Evolutionary conservation across 208 protist species (phyloP).

Genomic region (Spongospora subterranea): DNA sequence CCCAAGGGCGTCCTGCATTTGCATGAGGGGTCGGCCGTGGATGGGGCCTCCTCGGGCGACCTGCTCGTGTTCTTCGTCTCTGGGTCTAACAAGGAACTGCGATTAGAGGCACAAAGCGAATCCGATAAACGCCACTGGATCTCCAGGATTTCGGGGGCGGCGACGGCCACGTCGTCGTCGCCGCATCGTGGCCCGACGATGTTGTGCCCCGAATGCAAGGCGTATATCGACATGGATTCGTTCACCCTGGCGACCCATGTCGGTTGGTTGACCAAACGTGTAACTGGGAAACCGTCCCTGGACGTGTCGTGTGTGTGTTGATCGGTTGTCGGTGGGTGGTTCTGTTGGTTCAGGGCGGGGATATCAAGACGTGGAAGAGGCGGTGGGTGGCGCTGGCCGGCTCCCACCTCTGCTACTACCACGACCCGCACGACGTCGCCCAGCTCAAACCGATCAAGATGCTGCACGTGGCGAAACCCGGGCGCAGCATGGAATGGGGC

Average conservation of each 20-base stretch:
- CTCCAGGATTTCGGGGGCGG: background rate
- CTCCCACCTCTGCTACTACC: conserved; percentile 39
- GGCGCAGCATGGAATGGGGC: background rate
- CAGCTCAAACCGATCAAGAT: background rate
- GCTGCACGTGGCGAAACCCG: background rate
- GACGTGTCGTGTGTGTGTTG: background rate
- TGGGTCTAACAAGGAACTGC: background rate
- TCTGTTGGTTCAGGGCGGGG: background rate
- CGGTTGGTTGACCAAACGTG: conserved; percentile 27
- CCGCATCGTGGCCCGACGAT: background rate
- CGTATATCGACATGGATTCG: background rate
- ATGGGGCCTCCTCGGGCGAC: background rate
- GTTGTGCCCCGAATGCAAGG: conserved; percentile 14
- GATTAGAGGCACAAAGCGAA: background rate
- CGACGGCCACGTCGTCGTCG: background rate
- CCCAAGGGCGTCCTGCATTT: conserved; percentile 37
- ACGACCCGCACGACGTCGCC: background rate
- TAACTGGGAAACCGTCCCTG: background rate
- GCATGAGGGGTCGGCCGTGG: background rate
- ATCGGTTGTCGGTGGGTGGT: too few species aligned
- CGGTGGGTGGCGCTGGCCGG: background rate
- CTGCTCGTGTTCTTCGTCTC: background rate
- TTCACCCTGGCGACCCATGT: conserved; percentile 26
- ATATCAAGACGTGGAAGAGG: conserved; percentile 32
- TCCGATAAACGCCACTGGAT: conserved; percentile 17